Conservation (phyloP, 2,329 filamentous ascomycete species). For the Penicillium sp. region DNA sequence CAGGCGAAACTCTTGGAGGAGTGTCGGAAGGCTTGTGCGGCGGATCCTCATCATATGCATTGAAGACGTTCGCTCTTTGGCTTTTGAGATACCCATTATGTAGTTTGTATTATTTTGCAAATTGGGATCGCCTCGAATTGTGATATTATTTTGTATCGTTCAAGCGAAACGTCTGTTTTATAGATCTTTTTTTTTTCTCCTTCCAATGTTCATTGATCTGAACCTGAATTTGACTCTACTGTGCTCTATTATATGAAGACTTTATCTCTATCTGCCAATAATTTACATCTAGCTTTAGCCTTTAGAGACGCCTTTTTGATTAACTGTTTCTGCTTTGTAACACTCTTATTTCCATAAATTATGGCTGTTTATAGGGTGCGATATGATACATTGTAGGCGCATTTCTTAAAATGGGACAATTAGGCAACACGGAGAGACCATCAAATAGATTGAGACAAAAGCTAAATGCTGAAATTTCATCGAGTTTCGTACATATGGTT, state of each 20-base stretch:
- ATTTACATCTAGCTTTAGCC: background rate
- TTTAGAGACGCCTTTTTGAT: background rate
- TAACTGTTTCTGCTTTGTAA: background rate
- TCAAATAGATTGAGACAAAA: background rate
- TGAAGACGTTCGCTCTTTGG: conserved; percentile 6
- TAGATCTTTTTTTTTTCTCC: background rate
- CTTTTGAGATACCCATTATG: background rate
- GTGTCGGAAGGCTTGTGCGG: conserved; percentile 55
- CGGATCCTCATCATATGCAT: conserved; percentile 17
- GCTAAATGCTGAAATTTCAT: background rate
- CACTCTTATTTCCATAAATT: background rate
- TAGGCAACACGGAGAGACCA: background rate
- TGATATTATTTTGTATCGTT: background rate
- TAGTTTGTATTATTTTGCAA: background rate
- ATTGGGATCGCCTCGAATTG: background rate
- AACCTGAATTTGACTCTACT: background rate
- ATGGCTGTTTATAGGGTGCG: background rate
- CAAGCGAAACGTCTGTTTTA: background rate
- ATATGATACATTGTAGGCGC: too few species aligned
- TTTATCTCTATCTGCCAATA: background rate
- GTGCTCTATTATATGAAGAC: background rate
- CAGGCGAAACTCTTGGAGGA: conserved; percentile 72
- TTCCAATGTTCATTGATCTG: background rate
- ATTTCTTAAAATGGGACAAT: background rate
- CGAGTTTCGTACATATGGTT: background rate